phyloP scores from a whole-genome alignment of 345 rosid species.

The Salix arbutifolia region DNA sequence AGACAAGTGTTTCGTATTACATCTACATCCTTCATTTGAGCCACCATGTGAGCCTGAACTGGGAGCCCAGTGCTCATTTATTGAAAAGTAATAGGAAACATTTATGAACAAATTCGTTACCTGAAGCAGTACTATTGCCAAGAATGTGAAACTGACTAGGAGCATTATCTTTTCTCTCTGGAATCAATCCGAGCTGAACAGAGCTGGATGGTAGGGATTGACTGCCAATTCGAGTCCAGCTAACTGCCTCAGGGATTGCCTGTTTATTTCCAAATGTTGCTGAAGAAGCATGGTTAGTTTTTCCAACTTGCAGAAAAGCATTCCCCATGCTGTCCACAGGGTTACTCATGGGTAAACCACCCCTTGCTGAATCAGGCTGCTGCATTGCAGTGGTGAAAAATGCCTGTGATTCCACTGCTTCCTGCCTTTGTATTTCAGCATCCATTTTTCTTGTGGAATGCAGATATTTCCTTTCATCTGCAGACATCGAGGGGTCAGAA shows the following conservation, averaged over 20 bases:
- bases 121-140: slow-evolving; percentile 24
- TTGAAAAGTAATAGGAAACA: slow-evolving; percentile 7
- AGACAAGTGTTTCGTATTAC: slow-evolving; percentile 13
- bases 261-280: slow-evolving; percentile 36
- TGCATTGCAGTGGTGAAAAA: slow-evolving; percentile 17
- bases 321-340: slow-evolving; percentile 31
- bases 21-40: slow-evolving; percentile 13
- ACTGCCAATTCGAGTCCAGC: slow-evolving; percentile 43
- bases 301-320: slow-evolving; percentile 35
- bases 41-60: slow-evolving; percentile 8
- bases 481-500: slow-evolving; percentile 28
- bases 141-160: slow-evolving; percentile 32
- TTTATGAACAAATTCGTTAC: slow-evolving; percentile 19
- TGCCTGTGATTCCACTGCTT: slow-evolving; percentile 39
- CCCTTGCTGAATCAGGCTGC: slow-evolving; percentile 41
- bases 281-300: slow-evolving; percentile 36
- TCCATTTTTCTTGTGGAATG: slow-evolving; percentile 41
- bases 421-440: slow-evolving; percentile 44
- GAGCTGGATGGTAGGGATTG: slow-evolving; percentile 28
- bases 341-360: slow-evolving; percentile 24
- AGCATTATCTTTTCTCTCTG: slow-evolving; percentile 31
- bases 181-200: slow-evolving; percentile 29
- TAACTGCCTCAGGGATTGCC: slow-evolving; percentile 39
- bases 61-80: slow-evolving; percentile 23
- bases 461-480: slow-evolving; percentile 48